Conservation (phyloP, 1,284 basidiomycete species). For the Amylostereum areolatum region DNA sequence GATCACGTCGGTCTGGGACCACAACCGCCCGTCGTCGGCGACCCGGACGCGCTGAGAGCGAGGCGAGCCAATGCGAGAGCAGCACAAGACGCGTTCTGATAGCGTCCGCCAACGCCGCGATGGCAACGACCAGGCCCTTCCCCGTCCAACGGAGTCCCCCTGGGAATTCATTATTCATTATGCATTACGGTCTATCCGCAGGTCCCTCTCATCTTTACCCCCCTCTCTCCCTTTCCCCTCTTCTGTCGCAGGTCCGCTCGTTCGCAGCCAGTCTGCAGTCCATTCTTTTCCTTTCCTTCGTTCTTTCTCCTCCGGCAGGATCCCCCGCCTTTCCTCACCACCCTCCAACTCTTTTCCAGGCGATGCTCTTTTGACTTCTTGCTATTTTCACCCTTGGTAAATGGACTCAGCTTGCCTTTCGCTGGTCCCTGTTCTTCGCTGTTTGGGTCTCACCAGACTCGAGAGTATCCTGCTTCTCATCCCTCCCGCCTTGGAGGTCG, state of each 20-base stretch:
- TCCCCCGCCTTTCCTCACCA: constrained; percentile 16
- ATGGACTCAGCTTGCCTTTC: constrained; percentile 61
- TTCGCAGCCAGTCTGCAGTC: constrained; percentile 33
- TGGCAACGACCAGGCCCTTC: too few species aligned
- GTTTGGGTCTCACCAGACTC: constrained; percentile 42
- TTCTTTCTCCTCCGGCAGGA: constrained; percentile 13
- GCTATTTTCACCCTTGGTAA: constrained; percentile 14
- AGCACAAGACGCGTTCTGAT: too few species aligned
- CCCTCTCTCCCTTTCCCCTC: constrained; percentile 7
- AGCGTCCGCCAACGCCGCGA: too few species aligned
- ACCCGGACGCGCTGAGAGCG: too few species aligned
- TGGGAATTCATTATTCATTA: too few species aligned
- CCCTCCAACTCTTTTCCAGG: constrained; percentile 13
- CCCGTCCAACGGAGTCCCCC: too few species aligned
- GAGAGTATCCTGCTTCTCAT: constrained; percentile 51
- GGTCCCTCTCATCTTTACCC: too few species aligned
- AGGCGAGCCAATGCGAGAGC: too few species aligned
- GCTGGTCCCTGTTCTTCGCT: constrained; percentile 63
- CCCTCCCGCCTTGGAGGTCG: constrained; percentile 54
- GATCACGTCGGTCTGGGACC: too few species aligned
- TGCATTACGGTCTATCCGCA: too few species aligned
- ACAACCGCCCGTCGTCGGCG: too few species aligned
- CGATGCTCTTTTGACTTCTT: constrained; percentile 10
- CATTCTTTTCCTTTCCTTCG: constrained; percentile 22
- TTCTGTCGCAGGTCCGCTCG: constrained; percentile 18